phyloP scores from a whole-genome alignment of 768 basidiomycete genomes.

The Mycena chlorophos region DNA sequence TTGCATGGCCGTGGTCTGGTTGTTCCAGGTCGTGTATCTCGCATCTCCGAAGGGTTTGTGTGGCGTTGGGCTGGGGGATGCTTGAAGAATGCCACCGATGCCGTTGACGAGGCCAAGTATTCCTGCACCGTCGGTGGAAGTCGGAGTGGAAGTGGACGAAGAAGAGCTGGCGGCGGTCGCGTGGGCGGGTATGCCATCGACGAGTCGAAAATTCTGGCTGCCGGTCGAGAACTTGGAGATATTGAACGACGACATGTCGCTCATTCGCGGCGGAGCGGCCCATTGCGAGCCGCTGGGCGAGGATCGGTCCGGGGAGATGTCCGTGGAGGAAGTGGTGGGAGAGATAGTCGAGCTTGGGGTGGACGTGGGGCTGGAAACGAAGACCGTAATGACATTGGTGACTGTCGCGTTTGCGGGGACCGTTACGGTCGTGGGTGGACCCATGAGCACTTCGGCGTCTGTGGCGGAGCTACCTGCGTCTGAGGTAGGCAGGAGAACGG shows the following conservation, averaged over 20 bases:
- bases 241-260: slow-evolving; percentile 61
- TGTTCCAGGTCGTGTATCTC: slow-evolving; percentile 24
- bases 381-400: slow-evolving; percentile 29
- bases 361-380: slow-evolving; percentile 20
- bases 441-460: background rate
- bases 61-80: background rate
- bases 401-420: slow-evolving; percentile 24
- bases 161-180: slow-evolving; percentile 29
- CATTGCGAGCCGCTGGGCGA: slow-evolving; percentile 36
- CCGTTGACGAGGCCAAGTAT: slow-evolving; percentile 15
- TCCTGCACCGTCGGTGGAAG: slow-evolving; percentile 9
- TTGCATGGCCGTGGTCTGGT: slow-evolving; percentile 50
- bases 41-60: background rate
- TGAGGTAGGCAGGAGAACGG: too few relatives aligned
- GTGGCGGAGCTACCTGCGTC: too few relatives aligned
- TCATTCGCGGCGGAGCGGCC: slow-evolving; percentile 53
- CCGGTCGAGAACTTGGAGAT: slow-evolving; percentile 57
- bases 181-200: slow-evolving; percentile 46
- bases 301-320: background rate
- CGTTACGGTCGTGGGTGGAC: slow-evolving; percentile 8
- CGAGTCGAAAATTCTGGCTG: slow-evolving; percentile 53
- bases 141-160: slow-evolving; percentile 5
- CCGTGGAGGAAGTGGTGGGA: slow-evolving; percentile 12
- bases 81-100: slow-evolving; percentile 7
- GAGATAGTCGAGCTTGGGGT: slow-evolving; percentile 6